These are phyloP conservation scores for Gaeumannomyces sp. DNA, from an alignment of 2,329 filamentous ascomycete genomes.

Conservation along the genomic window DNA sequence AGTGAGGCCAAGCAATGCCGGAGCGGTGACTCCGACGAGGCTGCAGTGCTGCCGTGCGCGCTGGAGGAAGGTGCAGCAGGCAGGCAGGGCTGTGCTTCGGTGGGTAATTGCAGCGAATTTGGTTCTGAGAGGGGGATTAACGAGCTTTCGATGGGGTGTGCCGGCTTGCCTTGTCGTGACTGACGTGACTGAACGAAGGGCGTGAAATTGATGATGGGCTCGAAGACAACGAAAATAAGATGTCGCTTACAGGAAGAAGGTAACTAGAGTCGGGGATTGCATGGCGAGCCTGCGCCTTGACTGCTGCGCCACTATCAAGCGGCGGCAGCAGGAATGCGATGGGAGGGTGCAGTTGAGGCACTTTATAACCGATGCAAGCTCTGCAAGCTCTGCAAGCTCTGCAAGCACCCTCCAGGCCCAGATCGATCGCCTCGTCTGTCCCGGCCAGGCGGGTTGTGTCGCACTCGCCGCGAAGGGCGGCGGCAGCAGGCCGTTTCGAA, in stretches of 20 bases:
- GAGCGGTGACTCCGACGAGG: not conserved
- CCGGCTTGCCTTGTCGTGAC: too few relatives aligned
- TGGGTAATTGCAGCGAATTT: not conserved
- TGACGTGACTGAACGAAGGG: too few relatives aligned
- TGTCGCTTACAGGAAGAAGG: not conserved
- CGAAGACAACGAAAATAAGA: not conserved
- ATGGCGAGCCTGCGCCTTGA: not conserved
- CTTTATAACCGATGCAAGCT: not conserved
- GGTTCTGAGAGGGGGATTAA: too few relatives aligned
- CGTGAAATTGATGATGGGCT: not conserved
- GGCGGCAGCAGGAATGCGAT: not conserved
- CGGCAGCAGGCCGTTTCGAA: constrained; percentile 10
- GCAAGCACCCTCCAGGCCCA: too few relatives aligned
- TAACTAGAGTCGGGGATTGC: constrained; percentile 1
- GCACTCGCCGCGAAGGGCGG: not conserved
- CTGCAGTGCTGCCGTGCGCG: not conserved
- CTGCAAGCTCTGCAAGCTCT: too few relatives aligned
- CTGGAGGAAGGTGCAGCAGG: not conserved
- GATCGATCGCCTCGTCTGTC: not conserved
- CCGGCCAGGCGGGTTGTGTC: not conserved
- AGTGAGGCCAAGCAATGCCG: constrained; percentile 15
- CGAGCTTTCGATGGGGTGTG: too few relatives aligned
- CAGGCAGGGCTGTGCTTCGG: not conserved
- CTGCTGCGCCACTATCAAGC: not conserved
- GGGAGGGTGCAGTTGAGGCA: not conserved